Evolutionary conservation across 192 early-diverging fungal species (phyloP).

Genomic region (Cetraspora pellucida): DNA sequence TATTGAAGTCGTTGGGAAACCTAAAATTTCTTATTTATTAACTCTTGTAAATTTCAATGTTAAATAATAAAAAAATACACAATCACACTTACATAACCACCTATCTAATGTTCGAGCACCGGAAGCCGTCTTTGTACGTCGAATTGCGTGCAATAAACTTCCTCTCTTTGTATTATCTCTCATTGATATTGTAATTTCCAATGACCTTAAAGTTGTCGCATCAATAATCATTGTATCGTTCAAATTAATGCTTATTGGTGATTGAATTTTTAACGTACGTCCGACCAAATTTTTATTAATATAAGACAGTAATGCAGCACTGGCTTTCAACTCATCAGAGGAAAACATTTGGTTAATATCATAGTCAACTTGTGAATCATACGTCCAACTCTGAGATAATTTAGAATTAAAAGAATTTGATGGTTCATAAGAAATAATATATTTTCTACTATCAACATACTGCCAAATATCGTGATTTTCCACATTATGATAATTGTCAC

Average conservation of each 20-base stretch:
- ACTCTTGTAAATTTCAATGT: background rate
- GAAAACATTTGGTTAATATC: slow-evolving; percentile 18
- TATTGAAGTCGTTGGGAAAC: slow-evolving; percentile 66
- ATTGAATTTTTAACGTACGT: slow-evolving; percentile 60
- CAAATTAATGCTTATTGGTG: slow-evolving; percentile 58
- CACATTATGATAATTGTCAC: slow-evolving; percentile 21
- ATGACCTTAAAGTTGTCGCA: slow-evolving; percentile 71
- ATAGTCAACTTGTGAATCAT: slow-evolving; percentile 35
- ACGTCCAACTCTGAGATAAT: slow-evolving; percentile 14
- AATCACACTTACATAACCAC: slow-evolving; percentile 55
- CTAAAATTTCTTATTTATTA: slow-evolving; percentile 37
- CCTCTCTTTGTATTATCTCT: slow-evolving; percentile 54
- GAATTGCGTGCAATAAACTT: slow-evolving; percentile 71
- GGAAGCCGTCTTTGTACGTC: slow-evolving; percentile 78
- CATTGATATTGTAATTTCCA: slow-evolving; percentile 73
- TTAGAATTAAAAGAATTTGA: slow-evolving; percentile 36
- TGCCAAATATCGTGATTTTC: slow-evolving; percentile 26
- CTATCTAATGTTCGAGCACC: slow-evolving; percentile 74
- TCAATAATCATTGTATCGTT: slow-evolving; percentile 75
- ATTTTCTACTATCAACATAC: background rate
- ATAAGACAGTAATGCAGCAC: slow-evolving; percentile 69
- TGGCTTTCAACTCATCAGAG: slow-evolving; percentile 37
- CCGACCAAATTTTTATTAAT: slow-evolving; percentile 72
- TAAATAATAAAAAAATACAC: background rate
- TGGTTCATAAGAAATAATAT: slow-evolving; percentile 12